Conservation (phyloP, 2,329 filamentous ascomycete genomes). For the Colletotrichum orchidophilum region DNA sequence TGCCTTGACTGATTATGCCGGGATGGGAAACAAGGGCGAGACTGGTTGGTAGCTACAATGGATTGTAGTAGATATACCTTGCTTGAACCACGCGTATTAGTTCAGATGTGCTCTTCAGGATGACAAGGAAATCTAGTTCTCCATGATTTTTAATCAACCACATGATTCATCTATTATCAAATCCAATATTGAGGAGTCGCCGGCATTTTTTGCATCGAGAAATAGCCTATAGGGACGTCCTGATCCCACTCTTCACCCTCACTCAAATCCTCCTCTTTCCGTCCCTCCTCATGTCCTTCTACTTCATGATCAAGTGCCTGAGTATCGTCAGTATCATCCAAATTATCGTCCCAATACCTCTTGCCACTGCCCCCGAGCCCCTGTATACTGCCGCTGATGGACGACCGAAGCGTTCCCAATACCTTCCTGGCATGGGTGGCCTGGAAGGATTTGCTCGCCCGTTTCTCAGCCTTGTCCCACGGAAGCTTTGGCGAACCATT, state of each 20-base stretch:
- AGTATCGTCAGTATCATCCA: not conserved
- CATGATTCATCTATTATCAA: not conserved
- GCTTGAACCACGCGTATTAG: too few relatives aligned
- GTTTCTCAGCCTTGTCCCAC: not conserved
- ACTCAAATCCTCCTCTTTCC: not conserved
- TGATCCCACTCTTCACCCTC: not conserved
- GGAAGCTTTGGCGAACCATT: not conserved
- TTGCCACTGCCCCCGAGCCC: not conserved
- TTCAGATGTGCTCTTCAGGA: not conserved
- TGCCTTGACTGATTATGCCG: not conserved
- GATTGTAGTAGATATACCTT: not conserved
- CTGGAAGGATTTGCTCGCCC: not conserved
- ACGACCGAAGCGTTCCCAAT: slow-evolving; percentile 3
- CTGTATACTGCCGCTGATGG: not conserved
- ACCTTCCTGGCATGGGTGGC: not conserved
- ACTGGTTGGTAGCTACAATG: not conserved
- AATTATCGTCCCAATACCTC: slow-evolving; percentile 23
- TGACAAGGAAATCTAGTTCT: not conserved
- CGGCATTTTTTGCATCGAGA: not conserved
- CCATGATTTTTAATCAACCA: not conserved
- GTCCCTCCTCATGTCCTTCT: not conserved
- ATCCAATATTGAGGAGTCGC: slow-evolving; percentile 20
- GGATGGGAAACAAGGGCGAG: not conserved
- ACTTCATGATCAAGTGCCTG: not conserved
- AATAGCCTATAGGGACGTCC: not conserved